Base-by-base conservation (phyloP, 768 basidiomycete genomes). In the Grammothele lineata region DNA sequence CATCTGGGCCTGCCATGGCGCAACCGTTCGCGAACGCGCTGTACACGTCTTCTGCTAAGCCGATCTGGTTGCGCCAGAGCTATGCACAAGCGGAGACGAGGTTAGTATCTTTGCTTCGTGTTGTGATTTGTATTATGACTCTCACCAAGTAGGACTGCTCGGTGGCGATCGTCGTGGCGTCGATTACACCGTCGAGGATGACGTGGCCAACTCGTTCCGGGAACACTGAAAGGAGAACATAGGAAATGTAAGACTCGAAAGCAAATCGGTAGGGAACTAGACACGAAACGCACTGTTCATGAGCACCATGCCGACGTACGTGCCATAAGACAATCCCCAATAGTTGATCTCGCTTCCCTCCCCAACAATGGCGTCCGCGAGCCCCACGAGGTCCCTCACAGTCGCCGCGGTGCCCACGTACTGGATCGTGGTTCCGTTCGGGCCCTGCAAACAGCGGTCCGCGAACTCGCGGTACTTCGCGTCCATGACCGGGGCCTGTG, bases 241-340 rank as follows among this genome's bases (percentile, higher is more conserved):
- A n/a, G n/a, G n/a, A n/a, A n/a, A n/a, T n/a, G n/a, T n/a, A n/a
- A n/a, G n/a, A 1, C 11, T 15, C 15, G 30, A 17, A 12, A 15
- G 23, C 3, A 7, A 37, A 14, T n/a, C n/a, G n/a, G n/a, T n/a
- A n/a, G n/a, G n/a, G n/a, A n/a, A n/a, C n/a, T n/a, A n/a, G n/a
- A n/a, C n/a, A n/a, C 10, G 21, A n/a, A 12, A 36, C 51, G 14
- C 15, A 53, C 51, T 53, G 18, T 47, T 48, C 1, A 39, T 25
- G 42, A 53, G 48, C 25, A 37, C 42, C 19, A 35, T 18, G n/a
- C 51, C 51, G 10, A 53, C 38, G 2, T 47, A 15, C 8, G 51
- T 53, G 18, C 51, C 46, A 12, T 53, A 53, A 9, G 51, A 53
- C 3, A 53, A 26, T 3, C 51, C 51, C 51, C 51, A 53, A 33